Percentiles rank a stretch among this genome's conserved stretches.
Conservation (phyloP, 2,329 filamentous ascomycete species). For the Ophiostoma australiae region DNA sequence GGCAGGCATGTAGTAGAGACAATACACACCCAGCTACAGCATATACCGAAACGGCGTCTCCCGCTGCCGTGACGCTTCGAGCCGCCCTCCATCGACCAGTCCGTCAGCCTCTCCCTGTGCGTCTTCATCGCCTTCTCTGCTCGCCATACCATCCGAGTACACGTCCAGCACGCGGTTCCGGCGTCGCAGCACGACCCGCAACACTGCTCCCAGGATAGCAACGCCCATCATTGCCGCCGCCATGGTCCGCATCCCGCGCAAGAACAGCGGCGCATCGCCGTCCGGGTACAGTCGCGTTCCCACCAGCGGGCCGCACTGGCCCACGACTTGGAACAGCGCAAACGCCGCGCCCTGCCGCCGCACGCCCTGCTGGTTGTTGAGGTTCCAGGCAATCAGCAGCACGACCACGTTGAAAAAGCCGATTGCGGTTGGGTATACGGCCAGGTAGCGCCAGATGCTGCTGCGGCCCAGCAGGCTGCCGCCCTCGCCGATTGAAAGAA, state of each 20-base stretch:
- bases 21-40: background rate
- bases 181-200: conserved; percentile 51
- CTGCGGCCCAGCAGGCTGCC: conserved; percentile 32
- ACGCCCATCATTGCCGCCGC: conserved; percentile 59
- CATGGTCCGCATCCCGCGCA: conserved; percentile 58
- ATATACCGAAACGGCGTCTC: conserved; percentile 20
- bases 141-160: conserved; percentile 31
- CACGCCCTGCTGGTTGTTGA: conserved; percentile 74
- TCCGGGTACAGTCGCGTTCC: conserved; percentile 62
- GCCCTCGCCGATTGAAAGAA: conserved; percentile 56
- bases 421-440: conserved; percentile 69
- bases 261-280: conserved; percentile 56
- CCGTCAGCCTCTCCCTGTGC: conserved; percentile 18
- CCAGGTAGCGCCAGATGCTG: conserved; percentile 59
- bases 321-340: conserved; percentile 74
- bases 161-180: conserved; percentile 47
- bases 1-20: too few relatives aligned
- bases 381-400: conserved; percentile 78
- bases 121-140: conserved; percentile 5
- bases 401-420: conserved; percentile 84
- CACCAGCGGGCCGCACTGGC: conserved; percentile 72
- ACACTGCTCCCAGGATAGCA: conserved; percentile 48
- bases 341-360: conserved; percentile 64
- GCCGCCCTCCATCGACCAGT: background rate
- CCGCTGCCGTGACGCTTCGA: background rate